These are phyloP conservation scores for Neurospora terricola DNA, from an alignment of 495 filamentous ascomycete species.

Conservation along the genomic window DNA sequence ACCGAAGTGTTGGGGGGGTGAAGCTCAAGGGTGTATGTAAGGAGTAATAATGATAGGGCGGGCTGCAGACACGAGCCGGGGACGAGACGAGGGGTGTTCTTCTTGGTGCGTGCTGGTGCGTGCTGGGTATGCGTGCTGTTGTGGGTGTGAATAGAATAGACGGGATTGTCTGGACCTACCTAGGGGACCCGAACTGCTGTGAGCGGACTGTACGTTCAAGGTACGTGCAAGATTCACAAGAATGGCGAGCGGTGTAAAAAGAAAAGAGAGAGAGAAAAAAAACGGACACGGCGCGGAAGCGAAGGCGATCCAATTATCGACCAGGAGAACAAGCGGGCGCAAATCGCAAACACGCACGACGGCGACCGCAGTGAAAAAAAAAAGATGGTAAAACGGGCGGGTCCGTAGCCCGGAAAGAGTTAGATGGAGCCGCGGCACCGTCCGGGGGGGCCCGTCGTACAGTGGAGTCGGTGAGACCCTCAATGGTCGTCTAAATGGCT, in stretches of 20 bases:
- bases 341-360: not conserved
- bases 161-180: not conserved
- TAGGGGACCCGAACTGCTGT: not conserved
- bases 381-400: constrained; percentile 10
- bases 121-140: not conserved
- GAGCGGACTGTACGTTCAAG: not conserved
- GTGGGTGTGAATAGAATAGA: not conserved
- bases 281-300: constrained; percentile 11
- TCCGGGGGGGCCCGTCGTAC: constrained; percentile 4
- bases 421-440: constrained; percentile 6
- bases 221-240: not conserved
- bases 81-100: constrained; percentile 5
- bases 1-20: not conserved
- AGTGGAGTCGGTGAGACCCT: constrained; percentile 20
- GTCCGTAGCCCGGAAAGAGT: constrained; percentile 15
- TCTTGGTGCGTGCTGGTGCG: constrained; percentile 10
- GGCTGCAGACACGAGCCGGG: constrained; percentile 11
- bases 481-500: not conserved
- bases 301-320: constrained; percentile 3
- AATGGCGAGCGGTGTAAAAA: constrained; percentile 1
- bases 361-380: constrained; percentile 9
- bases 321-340: not conserved
- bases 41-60: not conserved
- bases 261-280: constrained; percentile 13
- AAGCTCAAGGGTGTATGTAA: not conserved